A percentile compares a stretch with the other conserved stretches of the same genome.
Evolutionary conservation across 495 filamentous ascomycete genomes (phyloP).

Genomic region (Zalerion maritima): DNA sequence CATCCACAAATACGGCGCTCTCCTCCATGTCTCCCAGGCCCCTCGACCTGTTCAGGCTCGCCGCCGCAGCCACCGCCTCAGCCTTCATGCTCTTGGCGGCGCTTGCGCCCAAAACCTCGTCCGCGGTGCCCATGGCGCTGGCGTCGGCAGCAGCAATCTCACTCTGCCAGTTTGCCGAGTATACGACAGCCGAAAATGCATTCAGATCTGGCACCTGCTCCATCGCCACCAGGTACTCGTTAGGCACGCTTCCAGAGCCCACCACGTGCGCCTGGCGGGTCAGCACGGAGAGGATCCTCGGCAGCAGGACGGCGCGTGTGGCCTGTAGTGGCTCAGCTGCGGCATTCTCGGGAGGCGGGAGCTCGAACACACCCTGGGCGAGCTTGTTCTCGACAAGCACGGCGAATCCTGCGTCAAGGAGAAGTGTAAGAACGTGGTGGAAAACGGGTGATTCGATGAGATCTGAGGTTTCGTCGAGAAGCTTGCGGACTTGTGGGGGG

Average conservation of each 20-base stretch:
- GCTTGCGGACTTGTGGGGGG: conserved; percentile 52
- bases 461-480: conserved; percentile 94
- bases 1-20: conserved; percentile 31
- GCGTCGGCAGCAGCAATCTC: conserved; percentile 33
- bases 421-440: conserved; percentile 61
- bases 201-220: conserved; percentile 77
- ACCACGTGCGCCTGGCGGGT: conserved; percentile 81
- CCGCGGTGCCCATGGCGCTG: conserved; percentile 4
- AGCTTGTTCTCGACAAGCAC: conserved; percentile 67
- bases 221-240: conserved; percentile 78
- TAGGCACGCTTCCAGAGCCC: conserved; percentile 66
- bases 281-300: conserved; percentile 74
- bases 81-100: conserved; percentile 2
- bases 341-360: conserved; percentile 28
- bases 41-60: conserved; percentile 12
- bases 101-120: conserved; percentile 6
- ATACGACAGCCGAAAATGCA: conserved; percentile 87
- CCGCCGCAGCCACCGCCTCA: conserved; percentile 3
- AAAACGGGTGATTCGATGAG: conserved; percentile 89
- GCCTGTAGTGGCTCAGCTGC: conserved; percentile 20
- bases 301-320: conserved; percentile 60
- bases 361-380: conserved; percentile 59
- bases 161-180: conserved; percentile 72
- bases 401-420: conserved; percentile 79
- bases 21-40: conserved; percentile 14